A percentile compares a stretch with the other conserved stretches of the same genome.
Conservation (phyloP, 2,329 filamentous ascomycete genomes). For the Drechslerella dactyloides region DNA sequence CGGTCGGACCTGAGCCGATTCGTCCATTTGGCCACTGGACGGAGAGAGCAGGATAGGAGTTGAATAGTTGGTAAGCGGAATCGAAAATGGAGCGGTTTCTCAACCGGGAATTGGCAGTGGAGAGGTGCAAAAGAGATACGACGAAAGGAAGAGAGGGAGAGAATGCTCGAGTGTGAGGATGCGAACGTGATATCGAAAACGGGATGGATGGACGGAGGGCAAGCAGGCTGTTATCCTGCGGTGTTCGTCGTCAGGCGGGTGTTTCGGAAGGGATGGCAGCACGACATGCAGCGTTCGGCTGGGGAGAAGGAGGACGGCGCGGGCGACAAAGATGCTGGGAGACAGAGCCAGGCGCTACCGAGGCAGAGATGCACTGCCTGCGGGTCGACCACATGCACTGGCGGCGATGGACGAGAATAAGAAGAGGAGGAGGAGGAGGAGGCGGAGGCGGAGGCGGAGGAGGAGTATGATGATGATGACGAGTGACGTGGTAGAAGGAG, state of each 20-base stretch:
- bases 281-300: not conserved
- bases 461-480: not conserved
- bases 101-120: not conserved
- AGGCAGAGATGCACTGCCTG: not conserved
- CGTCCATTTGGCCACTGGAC: slow-evolving; percentile 16
- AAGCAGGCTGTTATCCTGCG: not conserved
- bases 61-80: not conserved
- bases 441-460: too few relatives aligned
- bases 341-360: not conserved
- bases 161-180: too few relatives aligned
- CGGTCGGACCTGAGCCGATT: slow-evolving; percentile 25
- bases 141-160: not conserved
- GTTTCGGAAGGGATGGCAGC: not conserved
- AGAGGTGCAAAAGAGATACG: not conserved
- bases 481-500: not conserved
- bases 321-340: not conserved
- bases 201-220: not conserved
- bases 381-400: not conserved
- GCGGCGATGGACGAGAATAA: not conserved
- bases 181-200: not conserved
- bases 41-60: not conserved
- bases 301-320: not conserved
- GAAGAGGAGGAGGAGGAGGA: too few relatives aligned
- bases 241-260: not conserved
- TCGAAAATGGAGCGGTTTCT: not conserved